phyloP scores from a whole-genome alignment of 352 stramenopile species.

The Peronospora belbahrii region DNA sequence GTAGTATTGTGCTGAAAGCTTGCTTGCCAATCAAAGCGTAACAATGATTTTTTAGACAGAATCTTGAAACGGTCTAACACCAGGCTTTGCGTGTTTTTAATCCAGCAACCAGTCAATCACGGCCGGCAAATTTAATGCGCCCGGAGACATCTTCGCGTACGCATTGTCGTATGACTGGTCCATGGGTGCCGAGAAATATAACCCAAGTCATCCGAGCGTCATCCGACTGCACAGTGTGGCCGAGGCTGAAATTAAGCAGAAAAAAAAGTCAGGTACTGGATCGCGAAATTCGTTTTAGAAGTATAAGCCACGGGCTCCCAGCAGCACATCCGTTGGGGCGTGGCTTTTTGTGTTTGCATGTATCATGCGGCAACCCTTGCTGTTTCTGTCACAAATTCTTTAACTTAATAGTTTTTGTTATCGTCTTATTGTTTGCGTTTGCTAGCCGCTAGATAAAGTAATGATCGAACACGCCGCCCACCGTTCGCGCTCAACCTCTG shows the following conservation, averaged over 20 bases:
- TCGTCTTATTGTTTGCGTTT: slow-evolving; percentile 14
- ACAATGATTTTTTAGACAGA: background rate
- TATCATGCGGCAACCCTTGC: slow-evolving; percentile 19
- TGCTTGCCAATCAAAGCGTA: background rate
- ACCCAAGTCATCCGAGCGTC: slow-evolving; percentile 80
- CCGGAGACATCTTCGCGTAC: slow-evolving; percentile 94
- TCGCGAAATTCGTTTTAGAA: slow-evolving; percentile 43
- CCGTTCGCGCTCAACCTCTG: slow-evolving; percentile 9
- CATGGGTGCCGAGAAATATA: slow-evolving; percentile 88
- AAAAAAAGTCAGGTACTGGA: slow-evolving; percentile 84
- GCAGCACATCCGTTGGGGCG: slow-evolving; percentile 24
- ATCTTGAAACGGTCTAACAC: background rate
- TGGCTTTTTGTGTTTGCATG: slow-evolving; percentile 28
- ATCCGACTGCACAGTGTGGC: slow-evolving; percentile 89
- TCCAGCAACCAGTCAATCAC: slow-evolving; percentile 85
- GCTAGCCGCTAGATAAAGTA: slow-evolving; percentile 34
- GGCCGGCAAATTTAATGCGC: slow-evolving; percentile 88
- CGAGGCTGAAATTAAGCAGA: slow-evolving; percentile 93
- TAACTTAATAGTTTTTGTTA: slow-evolving; percentile 27
- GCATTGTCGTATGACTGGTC: slow-evolving; percentile 96
- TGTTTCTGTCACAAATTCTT: slow-evolving; percentile 17
- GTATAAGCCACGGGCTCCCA: slow-evolving; percentile 24
- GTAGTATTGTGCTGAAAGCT: slow-evolving; percentile 17
- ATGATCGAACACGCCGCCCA: slow-evolving; percentile 9
- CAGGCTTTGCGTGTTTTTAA: slow-evolving; percentile 4